phyloP scores from a whole-genome alignment of 2,329 filamentous ascomycete species.

The Aphanocladium album region DNA sequence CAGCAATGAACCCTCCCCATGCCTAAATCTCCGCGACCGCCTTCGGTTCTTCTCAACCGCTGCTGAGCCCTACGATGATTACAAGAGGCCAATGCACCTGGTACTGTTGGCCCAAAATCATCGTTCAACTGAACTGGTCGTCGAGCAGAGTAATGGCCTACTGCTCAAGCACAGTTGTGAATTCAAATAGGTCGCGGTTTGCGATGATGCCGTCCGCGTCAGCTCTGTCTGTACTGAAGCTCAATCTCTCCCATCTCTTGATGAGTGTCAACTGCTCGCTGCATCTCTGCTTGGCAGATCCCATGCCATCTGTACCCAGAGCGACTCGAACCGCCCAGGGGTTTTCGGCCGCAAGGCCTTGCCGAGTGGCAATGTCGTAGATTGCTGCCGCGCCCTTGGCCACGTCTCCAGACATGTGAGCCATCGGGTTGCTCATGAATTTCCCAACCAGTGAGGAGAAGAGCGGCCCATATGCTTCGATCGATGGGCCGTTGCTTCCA shows the following conservation, averaged over 20 bases:
- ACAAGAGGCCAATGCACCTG: no score
- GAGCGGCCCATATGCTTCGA: constrained; percentile 19
- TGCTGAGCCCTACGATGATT: no score
- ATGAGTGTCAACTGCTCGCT: constrained; percentile 19
- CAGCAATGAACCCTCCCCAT: no score
- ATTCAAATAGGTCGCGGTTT: not conserved
- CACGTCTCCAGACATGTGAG: constrained; percentile 24
- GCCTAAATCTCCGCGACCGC: no score
- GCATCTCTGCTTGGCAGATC: constrained; percentile 20
- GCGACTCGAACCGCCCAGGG: constrained; percentile 24
- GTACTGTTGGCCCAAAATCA: no score
- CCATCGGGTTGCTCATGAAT: constrained; percentile 19
- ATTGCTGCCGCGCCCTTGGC: constrained; percentile 20
- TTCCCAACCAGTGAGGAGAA: constrained; percentile 19
- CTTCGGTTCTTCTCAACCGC: no score
- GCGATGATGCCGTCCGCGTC: not conserved
- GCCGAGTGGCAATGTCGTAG: constrained; percentile 24
- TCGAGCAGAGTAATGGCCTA: no score
- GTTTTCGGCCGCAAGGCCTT: constrained; percentile 21
- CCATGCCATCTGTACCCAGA: constrained; percentile 27
- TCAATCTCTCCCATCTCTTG: constrained; percentile 18
- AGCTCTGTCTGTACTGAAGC: not conserved
- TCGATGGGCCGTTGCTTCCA: constrained; percentile 12
- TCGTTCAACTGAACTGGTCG: no score
- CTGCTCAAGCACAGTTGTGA: not conserved